These are phyloP conservation scores for Conticribra guillardii DNA, from an alignment of 108 stramenopile species.

Conservation along the genomic window DNA sequence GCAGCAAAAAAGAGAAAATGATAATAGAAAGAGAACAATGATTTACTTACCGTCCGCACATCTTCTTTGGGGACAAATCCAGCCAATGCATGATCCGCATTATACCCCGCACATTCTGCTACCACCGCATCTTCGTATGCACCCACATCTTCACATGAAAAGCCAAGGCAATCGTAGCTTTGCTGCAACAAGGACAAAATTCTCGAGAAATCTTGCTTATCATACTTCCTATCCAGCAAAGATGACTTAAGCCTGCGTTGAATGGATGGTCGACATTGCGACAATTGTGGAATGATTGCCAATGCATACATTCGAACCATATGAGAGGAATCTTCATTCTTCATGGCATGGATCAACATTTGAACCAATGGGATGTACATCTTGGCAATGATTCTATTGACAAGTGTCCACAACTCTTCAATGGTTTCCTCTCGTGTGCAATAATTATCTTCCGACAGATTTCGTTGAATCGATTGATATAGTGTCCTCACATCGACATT, in stretches of 20 bases:
- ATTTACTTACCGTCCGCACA: conserved; percentile 48
- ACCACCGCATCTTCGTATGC: conserved; percentile 29
- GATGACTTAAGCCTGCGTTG: conserved; percentile 69
- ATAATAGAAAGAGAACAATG: no score
- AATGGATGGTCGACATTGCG: conserved; percentile 73
- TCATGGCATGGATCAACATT: conserved; percentile 66
- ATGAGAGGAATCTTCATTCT: conserved; percentile 44
- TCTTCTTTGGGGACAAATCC: conserved; percentile 57
- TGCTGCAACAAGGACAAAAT: conserved; percentile 59
- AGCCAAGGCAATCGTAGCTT: conserved; percentile 76
- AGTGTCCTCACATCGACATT: conserved; percentile 61
- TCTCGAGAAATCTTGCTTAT: conserved; percentile 53
- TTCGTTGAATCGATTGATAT: conserved; percentile 64
- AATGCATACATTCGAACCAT: conserved; percentile 60
- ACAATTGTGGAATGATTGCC: conserved; percentile 78
- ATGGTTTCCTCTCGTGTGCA: conserved; percentile 49
- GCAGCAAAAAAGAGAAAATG: no score
- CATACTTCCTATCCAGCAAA: conserved; percentile 52
- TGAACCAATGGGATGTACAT: conserved; percentile 79
- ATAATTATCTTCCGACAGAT: conserved; percentile 42
- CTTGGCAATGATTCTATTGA: conserved; percentile 59
- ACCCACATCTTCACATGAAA: conserved; percentile 78
- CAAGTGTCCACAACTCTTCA: conserved; percentile 58
- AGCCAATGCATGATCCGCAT: conserved; percentile 51
- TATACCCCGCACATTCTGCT: conserved; percentile 51